A percentile compares a stretch with the other conserved stretches of the same genome.
phyloP scores from a whole-genome alignment of 768 basidiomycete species.

The Tubosaeta sp. region DNA sequence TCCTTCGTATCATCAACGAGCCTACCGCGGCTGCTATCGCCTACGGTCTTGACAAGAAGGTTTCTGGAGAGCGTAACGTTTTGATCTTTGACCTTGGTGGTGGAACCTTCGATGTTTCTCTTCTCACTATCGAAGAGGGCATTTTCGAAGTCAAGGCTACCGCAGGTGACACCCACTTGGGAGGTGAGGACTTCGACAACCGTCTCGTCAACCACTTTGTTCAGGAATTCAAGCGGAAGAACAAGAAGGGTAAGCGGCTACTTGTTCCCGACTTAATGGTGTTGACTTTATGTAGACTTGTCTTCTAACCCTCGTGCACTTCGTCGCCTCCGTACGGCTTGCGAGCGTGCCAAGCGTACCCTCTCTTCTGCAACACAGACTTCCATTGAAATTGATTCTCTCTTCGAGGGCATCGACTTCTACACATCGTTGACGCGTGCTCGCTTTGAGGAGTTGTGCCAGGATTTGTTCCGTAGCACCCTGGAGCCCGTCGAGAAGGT shows the following conservation, averaged over 20 bases:
- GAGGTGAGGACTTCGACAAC: constrained; percentile 98
- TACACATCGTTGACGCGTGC: constrained; percentile 98
- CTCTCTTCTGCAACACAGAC: constrained; percentile 96
- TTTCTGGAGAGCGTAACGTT: constrained; percentile 86
- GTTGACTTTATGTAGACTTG: constrained; percentile 51
- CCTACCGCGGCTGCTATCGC: constrained; percentile 98
- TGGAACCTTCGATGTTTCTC: constrained; percentile 97
- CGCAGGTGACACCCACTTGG: constrained; percentile 96
- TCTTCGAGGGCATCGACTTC: constrained; percentile 97
- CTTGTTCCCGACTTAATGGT: not conserved
- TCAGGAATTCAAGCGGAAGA: constrained; percentile 95
- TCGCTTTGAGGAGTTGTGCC: constrained; percentile 94
- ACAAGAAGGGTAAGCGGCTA: constrained; percentile 75
- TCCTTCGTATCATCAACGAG: constrained; percentile 98
- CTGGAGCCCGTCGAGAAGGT: constrained; percentile 98
- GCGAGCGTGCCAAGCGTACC: constrained; percentile 98
- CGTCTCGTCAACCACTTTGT: constrained; percentile 96
- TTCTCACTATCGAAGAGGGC: constrained; percentile 94
- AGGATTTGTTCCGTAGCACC: constrained; percentile 91
- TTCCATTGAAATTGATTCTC: constrained; percentile 96
- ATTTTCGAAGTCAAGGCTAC: constrained; percentile 99
- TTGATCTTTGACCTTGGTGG: constrained; percentile 98
- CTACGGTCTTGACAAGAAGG: constrained; percentile 97
- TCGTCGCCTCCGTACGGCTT: constrained; percentile 95
- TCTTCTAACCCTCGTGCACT: constrained; percentile 92